Evolutionary conservation across 2,329 filamentous ascomycete species (phyloP).

Genomic region (Karstenula rhodostoma): DNA sequence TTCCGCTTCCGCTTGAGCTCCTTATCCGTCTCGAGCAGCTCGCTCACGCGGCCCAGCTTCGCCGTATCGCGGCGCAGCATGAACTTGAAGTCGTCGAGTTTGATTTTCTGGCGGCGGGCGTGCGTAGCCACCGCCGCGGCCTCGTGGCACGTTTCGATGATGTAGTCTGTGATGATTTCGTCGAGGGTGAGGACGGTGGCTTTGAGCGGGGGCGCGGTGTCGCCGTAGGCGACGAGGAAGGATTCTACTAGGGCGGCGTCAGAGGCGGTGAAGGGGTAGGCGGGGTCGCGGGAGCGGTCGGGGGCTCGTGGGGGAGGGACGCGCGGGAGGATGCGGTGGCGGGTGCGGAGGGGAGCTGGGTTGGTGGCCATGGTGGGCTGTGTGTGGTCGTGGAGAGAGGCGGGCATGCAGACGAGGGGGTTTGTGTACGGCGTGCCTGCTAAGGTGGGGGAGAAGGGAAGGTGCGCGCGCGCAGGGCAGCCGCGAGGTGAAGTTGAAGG

Average conservation of each 20-base stretch:
- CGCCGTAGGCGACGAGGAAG: conserved; percentile 82
- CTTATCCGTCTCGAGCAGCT: conserved; percentile 87
- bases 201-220: conserved; percentile 77
- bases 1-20: conserved; percentile 85
- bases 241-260: conserved; percentile 65
- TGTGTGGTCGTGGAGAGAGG: background rate
- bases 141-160: conserved; percentile 91
- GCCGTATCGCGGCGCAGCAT: conserved; percentile 83
- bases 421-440: too few species aligned
- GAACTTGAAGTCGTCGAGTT: conserved; percentile 97
- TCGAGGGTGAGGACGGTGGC: conserved; percentile 88
- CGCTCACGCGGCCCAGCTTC: conserved; percentile 88
- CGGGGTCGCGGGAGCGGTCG: conserved; percentile 3
- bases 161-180: conserved; percentile 92
- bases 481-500: conserved; percentile 3
- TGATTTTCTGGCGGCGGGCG: conserved; percentile 92
- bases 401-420: background rate
- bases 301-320: conserved; percentile 7
- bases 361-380: conserved; percentile 9
- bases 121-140: conserved; percentile 87
- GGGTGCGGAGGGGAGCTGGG: background rate
- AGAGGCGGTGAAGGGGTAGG: conserved; percentile 12
- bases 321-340: conserved; percentile 21
- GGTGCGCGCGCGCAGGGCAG: background rate
- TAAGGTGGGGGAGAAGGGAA: background rate